phyloP scores from a whole-genome alignment of 2,329 filamentous ascomycete species.

The Parafenestella ontariensis region DNA sequence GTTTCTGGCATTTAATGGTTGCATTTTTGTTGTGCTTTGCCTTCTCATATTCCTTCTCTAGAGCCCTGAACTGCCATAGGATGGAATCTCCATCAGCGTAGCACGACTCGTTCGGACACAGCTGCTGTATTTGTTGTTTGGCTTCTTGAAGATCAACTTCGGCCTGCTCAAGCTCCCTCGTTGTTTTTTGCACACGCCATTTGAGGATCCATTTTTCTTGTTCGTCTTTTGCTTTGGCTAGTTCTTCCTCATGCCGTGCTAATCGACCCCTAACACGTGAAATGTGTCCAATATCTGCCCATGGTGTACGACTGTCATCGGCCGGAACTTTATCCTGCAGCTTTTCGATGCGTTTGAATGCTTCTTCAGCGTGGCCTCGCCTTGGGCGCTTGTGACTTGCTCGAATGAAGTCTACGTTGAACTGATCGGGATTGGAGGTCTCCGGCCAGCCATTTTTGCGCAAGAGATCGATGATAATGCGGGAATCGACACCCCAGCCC shows the following conservation, averaged over 20 bases:
- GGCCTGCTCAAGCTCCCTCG: constrained; percentile 4
- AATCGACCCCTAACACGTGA: not conserved
- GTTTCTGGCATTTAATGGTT: not conserved
- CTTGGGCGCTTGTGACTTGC: constrained; percentile 7
- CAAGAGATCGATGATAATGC: constrained; percentile 5
- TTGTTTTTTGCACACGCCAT: constrained; percentile 1
- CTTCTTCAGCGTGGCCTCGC: constrained; percentile 7
- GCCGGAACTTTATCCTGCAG: not conserved
- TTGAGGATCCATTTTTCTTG: not conserved
- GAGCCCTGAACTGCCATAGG: constrained; percentile 12
- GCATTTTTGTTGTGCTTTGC: constrained; percentile 1
- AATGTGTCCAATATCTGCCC: not conserved
- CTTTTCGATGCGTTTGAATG: not conserved
- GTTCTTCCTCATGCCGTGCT: not conserved
- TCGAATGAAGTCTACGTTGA: constrained; percentile 21
- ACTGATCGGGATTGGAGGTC: constrained; percentile 9
- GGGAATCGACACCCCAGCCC: constrained; percentile 3
- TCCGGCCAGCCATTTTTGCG: constrained; percentile 17
- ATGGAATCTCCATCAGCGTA: constrained; percentile 10
- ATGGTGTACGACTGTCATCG: not conserved
- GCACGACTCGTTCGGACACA: constrained; percentile 10
- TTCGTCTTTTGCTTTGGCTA: not conserved
- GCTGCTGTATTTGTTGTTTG: not conserved
- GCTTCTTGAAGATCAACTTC: constrained; percentile 9
- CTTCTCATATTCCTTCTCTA: constrained; percentile 9